Conservation (phyloP, 169 alveolate species). For the Cystoisospora suis region DNA sequence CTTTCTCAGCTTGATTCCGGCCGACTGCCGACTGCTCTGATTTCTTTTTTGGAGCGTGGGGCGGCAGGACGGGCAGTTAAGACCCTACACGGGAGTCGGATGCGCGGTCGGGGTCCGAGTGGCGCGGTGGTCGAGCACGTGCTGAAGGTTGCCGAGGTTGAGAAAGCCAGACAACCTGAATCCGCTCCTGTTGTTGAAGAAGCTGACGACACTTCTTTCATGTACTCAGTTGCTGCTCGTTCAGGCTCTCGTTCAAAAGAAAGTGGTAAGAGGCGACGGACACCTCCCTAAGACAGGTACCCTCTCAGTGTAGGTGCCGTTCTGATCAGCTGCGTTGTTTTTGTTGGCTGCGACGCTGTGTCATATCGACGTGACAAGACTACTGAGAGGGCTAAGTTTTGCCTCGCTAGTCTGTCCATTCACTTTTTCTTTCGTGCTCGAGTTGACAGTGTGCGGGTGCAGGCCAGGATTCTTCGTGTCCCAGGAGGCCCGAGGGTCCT, state of each 20-base stretch:
- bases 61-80: slow-evolving; percentile 2
- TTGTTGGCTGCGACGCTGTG: background rate
- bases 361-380: too few relatives aligned
- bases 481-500: too few relatives aligned
- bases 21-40: background rate
- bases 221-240: background rate
- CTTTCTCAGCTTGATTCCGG: background rate
- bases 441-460: too few relatives aligned
- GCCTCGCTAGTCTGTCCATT: too few relatives aligned
- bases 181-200: background rate
- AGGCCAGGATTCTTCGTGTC: too few relatives aligned
- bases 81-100: background rate
- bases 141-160: slow-evolving; percentile 3
- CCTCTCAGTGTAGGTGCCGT: background rate
- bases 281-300: background rate
- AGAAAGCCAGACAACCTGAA: background rate
- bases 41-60: slow-evolving; percentile 9
- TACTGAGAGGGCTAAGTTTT: too few relatives aligned
- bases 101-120: background rate
- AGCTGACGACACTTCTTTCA: slow-evolving; percentile 11
- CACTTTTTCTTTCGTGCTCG: too few relatives aligned
- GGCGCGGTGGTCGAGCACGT: background rate
- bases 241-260: background rate
- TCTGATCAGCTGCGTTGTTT: background rate
- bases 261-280: background rate